phyloP scores from a whole-genome alignment of 306 rosid species.

The Prunus dulcis region DNA sequence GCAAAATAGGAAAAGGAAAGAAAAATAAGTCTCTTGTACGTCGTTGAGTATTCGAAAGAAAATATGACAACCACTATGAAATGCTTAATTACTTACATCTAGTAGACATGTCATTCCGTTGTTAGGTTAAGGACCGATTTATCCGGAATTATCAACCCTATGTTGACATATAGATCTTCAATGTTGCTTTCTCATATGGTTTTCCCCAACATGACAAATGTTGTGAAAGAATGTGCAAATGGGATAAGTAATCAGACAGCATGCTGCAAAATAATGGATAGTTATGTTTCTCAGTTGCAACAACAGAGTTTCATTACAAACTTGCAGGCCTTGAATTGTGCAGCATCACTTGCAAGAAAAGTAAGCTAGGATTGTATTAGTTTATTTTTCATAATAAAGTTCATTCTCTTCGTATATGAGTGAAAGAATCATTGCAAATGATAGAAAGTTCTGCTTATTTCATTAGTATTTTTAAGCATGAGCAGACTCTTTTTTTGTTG shows the following conservation, averaged over 20 bases:
- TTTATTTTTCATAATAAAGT: too few species aligned
- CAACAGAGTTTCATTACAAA: conserved; percentile 66
- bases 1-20: background rate
- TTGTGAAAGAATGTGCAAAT: conserved; percentile 45
- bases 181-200: conserved; percentile 14
- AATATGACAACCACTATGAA: background rate
- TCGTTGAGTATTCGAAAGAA: background rate
- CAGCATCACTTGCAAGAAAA: conserved; percentile 40
- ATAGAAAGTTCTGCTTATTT: too few species aligned
- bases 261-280: conserved; percentile 55
- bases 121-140: background rate
- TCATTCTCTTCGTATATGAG: too few species aligned
- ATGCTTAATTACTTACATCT: conserved; percentile 6
- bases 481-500: too few species aligned
- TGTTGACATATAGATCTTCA: conserved; percentile 30
- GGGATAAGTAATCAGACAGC: conserved; percentile 31
- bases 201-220: conserved; percentile 45
- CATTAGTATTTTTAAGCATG: too few species aligned
- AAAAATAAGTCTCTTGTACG: conserved; percentile 2
- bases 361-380: too few species aligned
- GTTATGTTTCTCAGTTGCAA: conserved; percentile 57
- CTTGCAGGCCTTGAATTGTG: conserved; percentile 72
- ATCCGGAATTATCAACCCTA: background rate
- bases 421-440: too few species aligned
- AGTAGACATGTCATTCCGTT: background rate